Base-by-base conservation (phyloP, 176 grass and related monocot genomes). In the Carex littledalei region DNA sequence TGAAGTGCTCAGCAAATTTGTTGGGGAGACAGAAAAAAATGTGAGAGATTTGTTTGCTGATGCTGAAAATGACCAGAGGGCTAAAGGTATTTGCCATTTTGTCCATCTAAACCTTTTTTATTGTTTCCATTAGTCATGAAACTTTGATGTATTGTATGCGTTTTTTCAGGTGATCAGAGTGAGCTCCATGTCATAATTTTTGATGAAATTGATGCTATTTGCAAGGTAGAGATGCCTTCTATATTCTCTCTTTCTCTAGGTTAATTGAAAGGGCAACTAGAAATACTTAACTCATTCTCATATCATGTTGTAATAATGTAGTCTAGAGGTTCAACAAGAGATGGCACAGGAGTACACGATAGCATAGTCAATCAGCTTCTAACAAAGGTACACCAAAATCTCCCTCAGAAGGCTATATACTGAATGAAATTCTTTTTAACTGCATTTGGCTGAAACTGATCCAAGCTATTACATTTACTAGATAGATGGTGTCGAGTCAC, bases 201-300 rank as follows among this genome's bases (percentile, higher is more conserved):
- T 85, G 94, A 97, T 91, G 94, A 97, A 94, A 97, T 94, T 86
- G 94, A 97, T 91, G 94, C 94, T 82, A 97, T 97, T 67, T 91
- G 89, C 68, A 91, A 91, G 89, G 89, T 91, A 52, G 18, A 78
- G 29, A 39, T 56, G 55, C n/a, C 35, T 50, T 82, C 37, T 10
- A 52, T 80, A 45, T 15, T 53, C 6, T 80, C 16, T 14, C 47
- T 71, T 60, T 14, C 49, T 67, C 58, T 10, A 58, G 43, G 6
- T 55, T 80, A 41, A 64, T 82, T 86, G 21, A 56, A 66, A 35
- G 22, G 71, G n/a, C 55, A 45, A 2, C 1, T 57, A 57, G n/a
- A 16, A 76, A 54, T 55, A 55, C 24, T 55, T 6, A 16, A 67
- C 22, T 85, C 37, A 85, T 75, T 26, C 77, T 85, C 21, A 62